phyloP scores from a whole-genome alignment of 345 rosid species.

The Murraya koenigii region DNA sequence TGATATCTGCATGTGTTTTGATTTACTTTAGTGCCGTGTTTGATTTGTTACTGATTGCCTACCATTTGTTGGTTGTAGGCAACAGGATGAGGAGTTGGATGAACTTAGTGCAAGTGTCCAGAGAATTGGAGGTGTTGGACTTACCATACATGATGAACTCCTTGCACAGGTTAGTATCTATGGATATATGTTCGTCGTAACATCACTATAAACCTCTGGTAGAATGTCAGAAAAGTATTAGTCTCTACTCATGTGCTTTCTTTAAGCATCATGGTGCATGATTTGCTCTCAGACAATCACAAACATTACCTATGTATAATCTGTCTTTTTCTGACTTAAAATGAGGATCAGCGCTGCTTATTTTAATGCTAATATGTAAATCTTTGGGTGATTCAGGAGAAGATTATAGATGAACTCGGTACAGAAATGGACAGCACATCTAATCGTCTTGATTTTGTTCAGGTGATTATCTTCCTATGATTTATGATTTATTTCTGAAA shows the following conservation, averaged over 20 bases:
- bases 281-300: not conserved
- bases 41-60: not conserved
- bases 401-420: slow-evolving; percentile 74
- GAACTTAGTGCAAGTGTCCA: slow-evolving; percentile 89
- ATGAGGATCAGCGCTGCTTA: not conserved
- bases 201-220: not conserved
- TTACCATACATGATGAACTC: slow-evolving; percentile 97
- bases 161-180: slow-evolving; percentile 61
- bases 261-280: not conserved
- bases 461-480: slow-evolving; percentile 42
- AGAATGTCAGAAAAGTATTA: not conserved
- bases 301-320: not conserved
- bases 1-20: not conserved
- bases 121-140: slow-evolving; percentile 94
- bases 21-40: not conserved
- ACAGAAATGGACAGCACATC: slow-evolving; percentile 90
- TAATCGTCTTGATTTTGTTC: slow-evolving; percentile 93
- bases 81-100: slow-evolving; percentile 96
- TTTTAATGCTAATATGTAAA: slow-evolving; percentile 18
- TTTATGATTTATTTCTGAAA: not conserved
- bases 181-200: not conserved
- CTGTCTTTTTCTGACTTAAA: not conserved
- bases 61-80: slow-evolving; percentile 41
- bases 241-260: not conserved
- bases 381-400: slow-evolving; percentile 56